phyloP scores from a whole-genome alignment of 495 filamentous ascomycete genomes.

The Melanomma pulvis-pyrius region DNA sequence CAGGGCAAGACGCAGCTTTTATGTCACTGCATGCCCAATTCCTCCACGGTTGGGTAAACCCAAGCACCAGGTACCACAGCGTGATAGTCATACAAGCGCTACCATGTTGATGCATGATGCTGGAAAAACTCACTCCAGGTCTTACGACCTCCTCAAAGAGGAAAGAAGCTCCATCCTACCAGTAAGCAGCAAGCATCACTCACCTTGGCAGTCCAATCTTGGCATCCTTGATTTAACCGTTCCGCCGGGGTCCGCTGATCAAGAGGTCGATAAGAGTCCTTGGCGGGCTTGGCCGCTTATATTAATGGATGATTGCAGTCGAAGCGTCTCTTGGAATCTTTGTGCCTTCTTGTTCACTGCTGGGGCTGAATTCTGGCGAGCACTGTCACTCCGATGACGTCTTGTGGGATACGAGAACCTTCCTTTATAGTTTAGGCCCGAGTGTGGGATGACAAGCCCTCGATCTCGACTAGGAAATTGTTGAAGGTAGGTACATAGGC shows the following conservation, averaged over 20 bases:
- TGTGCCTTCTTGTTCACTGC: background rate
- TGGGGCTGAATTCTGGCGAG: background rate
- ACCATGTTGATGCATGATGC: background rate
- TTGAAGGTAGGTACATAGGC: too few species aligned
- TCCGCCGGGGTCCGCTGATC: background rate
- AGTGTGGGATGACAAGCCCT: slow-evolving; percentile 46
- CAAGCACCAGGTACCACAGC: background rate
- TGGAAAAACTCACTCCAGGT: background rate
- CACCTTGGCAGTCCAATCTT: background rate
- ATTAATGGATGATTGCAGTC: background rate
- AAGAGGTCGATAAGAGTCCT: background rate
- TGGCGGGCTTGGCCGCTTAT: background rate
- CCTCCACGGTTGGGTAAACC: background rate
- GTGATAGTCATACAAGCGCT: too few species aligned
- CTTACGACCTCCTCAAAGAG: background rate
- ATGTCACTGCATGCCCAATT: background rate
- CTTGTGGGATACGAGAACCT: background rate
- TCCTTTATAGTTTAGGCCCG: background rate
- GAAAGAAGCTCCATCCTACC: background rate
- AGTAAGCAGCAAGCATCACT: background rate
- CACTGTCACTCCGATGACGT: background rate
- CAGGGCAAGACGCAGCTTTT: background rate
- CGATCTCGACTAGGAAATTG: too few species aligned
- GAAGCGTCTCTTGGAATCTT: background rate
- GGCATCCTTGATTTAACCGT: background rate